Evolutionary conservation across 1,284 basidiomycete species (phyloP), one percentile per base, ranked within the genome.

Genomic region (Tylopilus sp.): DNA sequence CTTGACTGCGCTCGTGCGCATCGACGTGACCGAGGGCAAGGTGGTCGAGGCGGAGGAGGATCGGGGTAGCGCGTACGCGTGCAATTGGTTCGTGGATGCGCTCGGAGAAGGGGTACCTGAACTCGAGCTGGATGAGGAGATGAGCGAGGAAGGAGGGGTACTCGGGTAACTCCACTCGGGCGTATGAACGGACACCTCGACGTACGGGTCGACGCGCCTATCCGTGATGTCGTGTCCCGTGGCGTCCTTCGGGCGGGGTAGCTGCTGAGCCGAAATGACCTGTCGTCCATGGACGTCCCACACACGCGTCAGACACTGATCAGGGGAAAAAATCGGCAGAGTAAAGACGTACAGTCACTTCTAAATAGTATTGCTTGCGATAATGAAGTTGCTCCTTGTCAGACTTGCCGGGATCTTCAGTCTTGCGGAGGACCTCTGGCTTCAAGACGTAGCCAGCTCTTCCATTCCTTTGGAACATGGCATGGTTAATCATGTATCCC

Each of bases 231-330:
- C 85, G 26, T 77, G 77, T 0, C 84, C 85, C 21, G 67, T 72
- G 1, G 80, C 73, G 64, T 89, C 82, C 50, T 83, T 83, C 2
- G 82, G 81, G 0, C 84, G 76, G 0, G 94, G 94, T 0, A 98
- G 80, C 62, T 95, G 92, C 68, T 98, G 94, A 1, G 91, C 95
- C 3, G 94, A 97, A 54, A 99, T 87, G 59, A 97, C 75, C 79
- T 86, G 35, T 12, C 4, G 30, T 6, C 4, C 54, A 39, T 12
- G 14, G 7, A n/a, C n/a, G n/a, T n/a, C n/a, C n/a, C 8, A 40
- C 33, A 8, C 43, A 33, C 3, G 30, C 48, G 8, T 60, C 21
- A 59, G 40, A n/a, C n/a, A n/a, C n/a, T n/a, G n/a, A n/a, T n/a
- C n/a, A n/a, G 31, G 17, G 21, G 33, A 11, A 31, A 35, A 38